phyloP scores from a whole-genome alignment of 108 stramenopile genomes.

The Nannochloropsis granulata region DNA sequence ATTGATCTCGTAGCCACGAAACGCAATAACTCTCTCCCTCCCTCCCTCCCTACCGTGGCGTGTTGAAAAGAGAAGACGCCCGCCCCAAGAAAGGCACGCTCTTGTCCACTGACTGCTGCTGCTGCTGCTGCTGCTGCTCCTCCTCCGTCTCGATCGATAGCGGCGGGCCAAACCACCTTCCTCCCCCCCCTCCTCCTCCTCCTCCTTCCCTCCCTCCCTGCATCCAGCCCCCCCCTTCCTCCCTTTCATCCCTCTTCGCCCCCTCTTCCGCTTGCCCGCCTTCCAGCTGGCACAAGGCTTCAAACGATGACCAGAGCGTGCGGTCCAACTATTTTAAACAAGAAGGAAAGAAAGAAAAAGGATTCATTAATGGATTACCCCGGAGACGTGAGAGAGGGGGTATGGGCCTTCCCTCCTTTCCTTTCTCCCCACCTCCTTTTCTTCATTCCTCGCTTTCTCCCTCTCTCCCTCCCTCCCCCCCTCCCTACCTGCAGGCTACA shows the following conservation, averaged over 20 bases:
- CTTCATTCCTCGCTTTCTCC: too few species aligned
- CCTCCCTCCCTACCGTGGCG: too few species aligned
- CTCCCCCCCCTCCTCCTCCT: neutral
- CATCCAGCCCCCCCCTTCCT: neutral
- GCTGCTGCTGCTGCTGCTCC: neutral
- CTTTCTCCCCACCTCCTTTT: too few species aligned
- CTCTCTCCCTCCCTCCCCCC: neutral
- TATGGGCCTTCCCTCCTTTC: too few species aligned
- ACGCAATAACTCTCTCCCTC: too few species aligned
- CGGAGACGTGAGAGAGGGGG: too few species aligned
- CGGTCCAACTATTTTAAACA: constrained; percentile 20
- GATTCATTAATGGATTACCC: too few species aligned
- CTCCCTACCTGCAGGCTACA: neutral
- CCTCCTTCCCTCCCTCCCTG: neutral
- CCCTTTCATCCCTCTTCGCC: neutral
- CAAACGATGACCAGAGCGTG: constrained; percentile 19
- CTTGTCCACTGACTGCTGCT: too few species aligned
- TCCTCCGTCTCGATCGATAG: neutral
- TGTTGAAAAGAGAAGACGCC: too few species aligned
- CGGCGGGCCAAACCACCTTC: neutral
- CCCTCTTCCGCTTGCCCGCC: neutral
- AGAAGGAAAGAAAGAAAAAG: too few species aligned
- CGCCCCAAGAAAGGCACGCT: too few species aligned
- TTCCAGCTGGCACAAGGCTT: constrained; percentile 24
- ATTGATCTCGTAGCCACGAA: too few species aligned